Evolutionary conservation across 2,329 filamentous ascomycete genomes (phyloP), one percentile per base, ranked within the genome.

Genomic region (Fusarium stilboides): DNA sequence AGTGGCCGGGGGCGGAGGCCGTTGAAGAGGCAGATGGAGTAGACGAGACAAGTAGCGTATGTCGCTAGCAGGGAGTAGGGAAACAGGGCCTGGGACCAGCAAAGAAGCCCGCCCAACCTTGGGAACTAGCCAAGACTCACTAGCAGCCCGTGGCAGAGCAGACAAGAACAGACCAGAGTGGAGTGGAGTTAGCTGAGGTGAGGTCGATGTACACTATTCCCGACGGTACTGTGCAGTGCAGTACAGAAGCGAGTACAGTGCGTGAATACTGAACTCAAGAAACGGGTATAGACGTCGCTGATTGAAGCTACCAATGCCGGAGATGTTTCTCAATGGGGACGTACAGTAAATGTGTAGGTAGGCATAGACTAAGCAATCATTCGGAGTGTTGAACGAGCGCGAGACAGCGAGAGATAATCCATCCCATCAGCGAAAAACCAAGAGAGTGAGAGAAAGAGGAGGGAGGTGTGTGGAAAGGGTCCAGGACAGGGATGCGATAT

Each of bases 1-100:
- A 53, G 43, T 46, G 56, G 68, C 64, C 59, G 64, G 71, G 71
- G 71, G 67, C 47, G 63, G 64, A 74, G 59, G 69, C 67, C 70
- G 69, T 74, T 72, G 71, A 74, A 74, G 69, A 74, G 65, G 69
- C 50, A 69, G 56, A 62, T 42, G 39, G 46, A 55, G 56, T 53
- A 45, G 50, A 54, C 65, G 43, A 65, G 63, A 46, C 55, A 50
- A 60, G 47, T 60, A 69, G 65, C 62, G 65, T 50, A 65, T 50
- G 60, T 55, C 44, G 66, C 66, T 67, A 69, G 42, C 65, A 69
- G 47, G 66, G 42, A 28, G 46, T 34, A 60, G 31, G 57, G 43
- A 44, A 60, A 14, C 51, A 49, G 28, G 61, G 44, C 33, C 59
- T 46, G 61, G 50, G 47, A 59, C 53, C 54, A 65, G 54, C 49